Base-by-base conservation (phyloP, 139 green algal genomes). In the Coelastrella sp. region DNA sequence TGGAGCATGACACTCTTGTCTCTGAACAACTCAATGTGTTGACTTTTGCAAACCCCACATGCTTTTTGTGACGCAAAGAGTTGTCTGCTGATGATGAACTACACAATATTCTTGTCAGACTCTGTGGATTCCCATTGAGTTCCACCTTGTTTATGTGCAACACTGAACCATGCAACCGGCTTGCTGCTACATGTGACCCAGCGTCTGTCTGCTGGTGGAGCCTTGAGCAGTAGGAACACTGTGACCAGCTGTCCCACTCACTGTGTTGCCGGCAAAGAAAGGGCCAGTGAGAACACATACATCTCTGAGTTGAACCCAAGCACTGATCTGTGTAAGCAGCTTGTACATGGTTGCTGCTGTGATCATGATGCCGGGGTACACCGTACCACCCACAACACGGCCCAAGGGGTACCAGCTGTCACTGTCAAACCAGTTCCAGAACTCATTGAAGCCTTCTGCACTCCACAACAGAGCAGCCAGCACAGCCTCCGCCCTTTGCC, bases 231-330 rank as follows among this genome's bases (percentile, higher is more conserved):
- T 49, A 49, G 35, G 35, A 49, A 5, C 35, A 49, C 35, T 49
- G 35, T 49, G 35, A 49, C 35, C 35, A 49, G 35, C 35, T 1
- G 17, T 11, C 70, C 70, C n/a, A 60, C 86, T 57, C 61, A 91
- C 87, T 78, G 87, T 91, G 65, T 87, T 87, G 24, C 87, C 87
- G 7, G 87, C 61, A 92, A 99, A 99, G 59, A 99, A 93, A 4
- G 97, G 97, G 25, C 96, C 97, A 12, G 96, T 99, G 89, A 99
- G 97, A n/a, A 99, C 97, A 88, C 97, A 99, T 19, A 99, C 96
- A 91, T 99, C 98, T 74, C 98, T 96, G 14, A 99, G 93, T 78
- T 98, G 93, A 59, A 99, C 93, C 15, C 96, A 96, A 15, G 98
- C 96, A 90, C 97, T 96, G 8, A 99, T 57, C 8, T 75, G 90